These are phyloP conservation scores for Hibiscus trionum DNA, from an alignment of 345 rosid species.

Conservation along the genomic window DNA sequence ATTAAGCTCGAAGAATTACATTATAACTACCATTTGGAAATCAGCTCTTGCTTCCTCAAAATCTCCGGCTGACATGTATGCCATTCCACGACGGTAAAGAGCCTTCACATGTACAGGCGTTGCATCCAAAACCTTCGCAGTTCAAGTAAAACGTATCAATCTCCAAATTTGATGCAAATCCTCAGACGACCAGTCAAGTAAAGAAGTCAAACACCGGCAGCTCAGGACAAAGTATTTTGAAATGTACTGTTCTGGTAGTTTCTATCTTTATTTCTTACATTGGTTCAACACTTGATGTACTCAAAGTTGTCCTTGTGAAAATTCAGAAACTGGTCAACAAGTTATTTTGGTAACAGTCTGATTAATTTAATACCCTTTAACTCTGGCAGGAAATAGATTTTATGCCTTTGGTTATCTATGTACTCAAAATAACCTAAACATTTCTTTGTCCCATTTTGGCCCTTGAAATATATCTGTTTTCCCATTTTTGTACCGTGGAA, in stretches of 20 bases:
- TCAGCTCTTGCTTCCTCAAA: constrained; percentile 76
- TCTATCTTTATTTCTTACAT: neutral
- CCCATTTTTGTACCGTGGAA: too few species aligned
- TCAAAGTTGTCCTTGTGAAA: neutral
- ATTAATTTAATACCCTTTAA: neutral
- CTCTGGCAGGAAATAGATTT: neutral
- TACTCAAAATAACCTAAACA: too few species aligned
- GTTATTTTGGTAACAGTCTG: neutral
- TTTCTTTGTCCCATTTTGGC: too few species aligned
- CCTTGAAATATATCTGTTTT: too few species aligned
- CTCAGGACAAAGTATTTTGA: neutral
- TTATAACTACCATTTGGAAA: constrained; percentile 45
- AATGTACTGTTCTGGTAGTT: neutral
- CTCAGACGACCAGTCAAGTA: neutral
- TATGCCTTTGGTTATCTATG: neutral
- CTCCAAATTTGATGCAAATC: neutral
- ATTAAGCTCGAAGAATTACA: neutral
- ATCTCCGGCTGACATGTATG: constrained; percentile 71
- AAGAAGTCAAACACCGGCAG: neutral
- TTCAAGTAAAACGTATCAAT: constrained; percentile 3
- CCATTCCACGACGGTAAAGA: constrained; percentile 95
- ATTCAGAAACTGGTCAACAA: neutral
- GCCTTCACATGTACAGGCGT: constrained; percentile 78
- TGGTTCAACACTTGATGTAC: neutral
- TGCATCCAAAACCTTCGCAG: constrained; percentile 70